Conservation (phyloP, 768 basidiomycete genomes). For the Lactifluus volemus region DNA sequence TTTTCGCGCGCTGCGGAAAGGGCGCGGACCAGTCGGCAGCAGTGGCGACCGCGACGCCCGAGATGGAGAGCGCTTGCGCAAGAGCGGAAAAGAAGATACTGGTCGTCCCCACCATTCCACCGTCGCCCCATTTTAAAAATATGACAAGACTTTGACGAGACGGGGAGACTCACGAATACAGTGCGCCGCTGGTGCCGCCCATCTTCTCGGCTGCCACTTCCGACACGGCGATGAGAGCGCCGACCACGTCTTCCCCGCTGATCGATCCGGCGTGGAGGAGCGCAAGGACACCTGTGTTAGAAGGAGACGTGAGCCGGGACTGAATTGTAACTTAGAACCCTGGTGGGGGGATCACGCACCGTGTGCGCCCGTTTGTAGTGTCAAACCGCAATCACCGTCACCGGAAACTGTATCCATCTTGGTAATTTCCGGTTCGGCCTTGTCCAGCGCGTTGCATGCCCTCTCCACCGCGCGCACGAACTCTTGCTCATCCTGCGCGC, state of each 20-base stretch:
- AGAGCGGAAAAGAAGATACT: conserved; percentile 91
- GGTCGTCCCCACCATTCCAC: no score
- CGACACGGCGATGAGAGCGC: conserved; percentile 58
- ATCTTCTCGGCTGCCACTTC: conserved; percentile 73
- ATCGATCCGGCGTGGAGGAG: conserved; percentile 48
- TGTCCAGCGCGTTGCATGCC: conserved; percentile 59
- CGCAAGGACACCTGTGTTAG: conserved; percentile 60
- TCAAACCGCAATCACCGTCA: conserved; percentile 74
- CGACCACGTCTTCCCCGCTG: conserved; percentile 54
- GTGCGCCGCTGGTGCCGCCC: conserved; percentile 87
- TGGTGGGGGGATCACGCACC: conserved; percentile 32
- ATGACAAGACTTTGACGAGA: no score
- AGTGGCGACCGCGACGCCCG: conserved; percentile 33
- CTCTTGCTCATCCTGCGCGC: conserved; percentile 35
- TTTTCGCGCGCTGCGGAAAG: conserved; percentile 48
- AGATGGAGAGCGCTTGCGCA: conserved; percentile 55
- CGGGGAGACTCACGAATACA: conserved; percentile 69
- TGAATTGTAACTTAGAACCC: no score
- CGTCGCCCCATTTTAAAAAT: no score
- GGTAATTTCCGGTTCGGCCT: conserved; percentile 85
- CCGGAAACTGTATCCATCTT: conserved; percentile 86
- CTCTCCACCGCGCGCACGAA: conserved; percentile 49
- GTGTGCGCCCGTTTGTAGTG: conserved; percentile 65
- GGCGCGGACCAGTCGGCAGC: conserved; percentile 52
- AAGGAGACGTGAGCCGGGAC: no score